These are phyloP conservation scores for Aspergillus niger DNA, from an alignment of 2,329 filamentous ascomycete genomes.

Conservation along the genomic window DNA sequence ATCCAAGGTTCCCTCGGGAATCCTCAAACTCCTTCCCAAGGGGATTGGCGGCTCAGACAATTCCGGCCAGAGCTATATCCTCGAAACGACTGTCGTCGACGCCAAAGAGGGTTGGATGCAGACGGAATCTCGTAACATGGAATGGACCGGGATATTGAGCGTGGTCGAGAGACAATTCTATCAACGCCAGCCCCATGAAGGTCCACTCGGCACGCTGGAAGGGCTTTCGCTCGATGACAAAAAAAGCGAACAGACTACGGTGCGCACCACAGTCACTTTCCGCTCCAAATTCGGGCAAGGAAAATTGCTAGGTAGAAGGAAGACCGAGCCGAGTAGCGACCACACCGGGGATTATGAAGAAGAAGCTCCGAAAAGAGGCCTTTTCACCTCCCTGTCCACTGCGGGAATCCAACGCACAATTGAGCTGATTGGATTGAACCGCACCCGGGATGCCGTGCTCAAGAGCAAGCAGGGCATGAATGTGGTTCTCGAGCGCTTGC, in stretches of 20 bases:
- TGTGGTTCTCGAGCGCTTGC: slow-evolving; percentile 63
- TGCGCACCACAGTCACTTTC: slow-evolving; percentile 63
- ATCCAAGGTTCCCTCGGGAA: slow-evolving; percentile 62
- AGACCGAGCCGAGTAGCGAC: slow-evolving; percentile 36
- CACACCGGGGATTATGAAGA: slow-evolving; percentile 51
- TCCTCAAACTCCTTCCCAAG: slow-evolving; percentile 63
- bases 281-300: slow-evolving; percentile 62
- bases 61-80: slow-evolving; percentile 63
- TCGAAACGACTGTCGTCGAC: slow-evolving; percentile 65
- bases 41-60: slow-evolving; percentile 60
- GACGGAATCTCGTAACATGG: slow-evolving; percentile 65
- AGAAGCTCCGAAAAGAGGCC: slow-evolving; percentile 55
- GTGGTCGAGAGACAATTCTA: slow-evolving; percentile 65
- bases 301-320: slow-evolving; percentile 50
- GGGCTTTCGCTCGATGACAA: slow-evolving; percentile 41
- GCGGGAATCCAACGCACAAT: slow-evolving; percentile 64
- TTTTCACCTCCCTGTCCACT: slow-evolving; percentile 62
- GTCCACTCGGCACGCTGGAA: slow-evolving; percentile 24
- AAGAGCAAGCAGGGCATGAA: slow-evolving; percentile 69
- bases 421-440: slow-evolving; percentile 62
- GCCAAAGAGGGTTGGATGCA: slow-evolving; percentile 66
- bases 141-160: slow-evolving; percentile 66
- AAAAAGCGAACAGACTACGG: slow-evolving; percentile 54
- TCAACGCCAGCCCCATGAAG: slow-evolving; percentile 45
- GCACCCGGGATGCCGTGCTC: slow-evolving; percentile 61